Conservation (phyloP, 768 basidiomycete species). For the Dentipellis fragilis region DNA sequence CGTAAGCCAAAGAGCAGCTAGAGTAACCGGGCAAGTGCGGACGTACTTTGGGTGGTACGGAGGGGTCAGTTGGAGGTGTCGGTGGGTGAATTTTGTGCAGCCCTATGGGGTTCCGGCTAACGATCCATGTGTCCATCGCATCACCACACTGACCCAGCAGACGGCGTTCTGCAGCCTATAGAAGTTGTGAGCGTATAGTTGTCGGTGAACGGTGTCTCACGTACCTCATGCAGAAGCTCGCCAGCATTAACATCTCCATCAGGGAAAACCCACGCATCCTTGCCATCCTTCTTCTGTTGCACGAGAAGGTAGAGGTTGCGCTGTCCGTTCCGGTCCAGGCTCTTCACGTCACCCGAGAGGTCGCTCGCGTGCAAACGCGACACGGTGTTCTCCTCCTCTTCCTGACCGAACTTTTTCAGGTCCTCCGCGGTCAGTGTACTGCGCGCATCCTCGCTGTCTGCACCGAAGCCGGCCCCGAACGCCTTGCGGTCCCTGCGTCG, state of each 20-base stretch:
- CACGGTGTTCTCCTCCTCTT: constrained; percentile 53
- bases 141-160: constrained; percentile 65
- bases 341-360: constrained; percentile 46
- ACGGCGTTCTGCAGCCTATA: constrained; percentile 65
- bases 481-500: constrained; percentile 58
- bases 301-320: constrained; percentile 87
- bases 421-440: constrained; percentile 10
- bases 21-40: not conserved
- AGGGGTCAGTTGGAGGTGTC: constrained; percentile 14
- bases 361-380: constrained; percentile 57
- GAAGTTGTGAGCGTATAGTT: not conserved
- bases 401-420: constrained; percentile 23
- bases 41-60: constrained; percentile 11
- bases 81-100: constrained; percentile 44
- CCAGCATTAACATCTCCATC: constrained; percentile 48
- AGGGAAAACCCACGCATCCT: constrained; percentile 75
- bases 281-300: constrained; percentile 32
- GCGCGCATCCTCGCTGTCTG: constrained; percentile 5
- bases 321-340: constrained; percentile 73
- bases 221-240: constrained; percentile 72
- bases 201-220: constrained; percentile 11
- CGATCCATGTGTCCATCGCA: constrained; percentile 89
- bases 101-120: constrained; percentile 83
- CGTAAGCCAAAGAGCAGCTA: not conserved
- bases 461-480: constrained; percentile 57